phyloP scores from a whole-genome alignment of 352 stramenopile species.

The Chrysophaeum taylorii region DNA sequence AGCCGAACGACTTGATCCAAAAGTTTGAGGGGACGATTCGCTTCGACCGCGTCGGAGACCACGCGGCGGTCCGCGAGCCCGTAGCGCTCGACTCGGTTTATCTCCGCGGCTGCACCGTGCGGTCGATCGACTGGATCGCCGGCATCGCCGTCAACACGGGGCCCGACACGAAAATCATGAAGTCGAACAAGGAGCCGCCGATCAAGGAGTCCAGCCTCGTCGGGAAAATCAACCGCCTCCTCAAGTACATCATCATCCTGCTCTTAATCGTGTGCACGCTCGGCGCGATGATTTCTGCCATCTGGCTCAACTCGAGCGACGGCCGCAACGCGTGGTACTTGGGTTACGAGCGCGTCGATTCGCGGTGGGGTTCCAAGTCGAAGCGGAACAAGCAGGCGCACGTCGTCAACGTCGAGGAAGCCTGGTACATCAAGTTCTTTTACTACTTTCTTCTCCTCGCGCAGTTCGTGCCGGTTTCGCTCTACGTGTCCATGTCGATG shows the following conservation, averaged over 20 bases:
- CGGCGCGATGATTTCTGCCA: conserved; percentile 12
- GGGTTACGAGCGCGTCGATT: conserved; percentile 12
- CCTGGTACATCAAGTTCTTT: conserved; percentile 43
- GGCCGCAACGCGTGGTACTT: conserved; percentile 18
- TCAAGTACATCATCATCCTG: conserved; percentile 58
- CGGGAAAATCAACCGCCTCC: too few species aligned
- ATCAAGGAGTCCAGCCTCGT: conserved; percentile 53
- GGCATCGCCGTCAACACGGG: conserved; percentile 73
- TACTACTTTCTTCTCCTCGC: too few species aligned
- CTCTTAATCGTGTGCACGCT: conserved; percentile 16
- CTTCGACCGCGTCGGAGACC: conserved; percentile 6
- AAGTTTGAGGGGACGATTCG: conserved; percentile 16
- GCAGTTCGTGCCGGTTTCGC: conserved; percentile 80
- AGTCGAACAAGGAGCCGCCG: conserved; percentile 55
- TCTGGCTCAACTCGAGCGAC: conserved; percentile 17
- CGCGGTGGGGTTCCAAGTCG: conserved; percentile 7
- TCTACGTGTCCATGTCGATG: conserved; percentile 81
- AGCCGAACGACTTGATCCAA: conserved; percentile 18
- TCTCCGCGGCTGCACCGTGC: not conserved
- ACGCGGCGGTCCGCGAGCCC: conserved; percentile 13
- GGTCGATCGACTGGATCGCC: conserved; percentile 40
- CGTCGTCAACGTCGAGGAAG: not conserved
- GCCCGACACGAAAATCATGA: conserved; percentile 77
- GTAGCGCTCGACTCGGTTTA: not conserved
- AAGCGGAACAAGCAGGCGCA: conserved; percentile 14